Percentiles rank a stretch among this genome's conserved stretches.
Conservation (phyloP, 306 rosid species). For the Urtica urens region DNA sequence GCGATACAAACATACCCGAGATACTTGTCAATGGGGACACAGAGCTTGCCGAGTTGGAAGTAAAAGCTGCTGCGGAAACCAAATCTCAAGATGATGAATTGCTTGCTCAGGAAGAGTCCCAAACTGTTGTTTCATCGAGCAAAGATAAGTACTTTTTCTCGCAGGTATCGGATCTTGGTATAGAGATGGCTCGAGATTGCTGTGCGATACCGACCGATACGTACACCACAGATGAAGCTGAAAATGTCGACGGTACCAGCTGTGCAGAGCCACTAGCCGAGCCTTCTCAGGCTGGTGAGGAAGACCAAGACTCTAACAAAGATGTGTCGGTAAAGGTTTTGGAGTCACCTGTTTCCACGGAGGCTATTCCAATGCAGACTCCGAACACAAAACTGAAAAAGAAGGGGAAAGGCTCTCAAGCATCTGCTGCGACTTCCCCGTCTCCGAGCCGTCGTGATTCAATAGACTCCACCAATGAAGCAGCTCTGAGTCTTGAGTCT, state of each 20-base stretch:
- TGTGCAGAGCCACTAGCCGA: slow-evolving; percentile 30
- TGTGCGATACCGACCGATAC: slow-evolving; percentile 52
- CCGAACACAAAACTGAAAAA: slow-evolving; percentile 62
- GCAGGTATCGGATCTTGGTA: slow-evolving; percentile 95
- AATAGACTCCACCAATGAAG: slow-evolving; percentile 46
- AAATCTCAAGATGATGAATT: slow-evolving; percentile 51
- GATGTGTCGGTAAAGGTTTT: slow-evolving; percentile 53
- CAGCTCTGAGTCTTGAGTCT: slow-evolving; percentile 44
- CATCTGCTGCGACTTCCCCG: slow-evolving; percentile 39
- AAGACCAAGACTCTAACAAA: slow-evolving; percentile 41
- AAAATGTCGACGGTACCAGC: slow-evolving; percentile 31
- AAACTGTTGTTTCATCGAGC: slow-evolving; percentile 35
- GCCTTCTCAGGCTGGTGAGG: slow-evolving; percentile 41
- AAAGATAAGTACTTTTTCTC: slow-evolving; percentile 78
- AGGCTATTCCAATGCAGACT: slow-evolving; percentile 28
- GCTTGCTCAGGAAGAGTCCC: slow-evolving; percentile 42
- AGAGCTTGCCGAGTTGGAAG: slow-evolving; percentile 71
- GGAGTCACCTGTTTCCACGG: slow-evolving; percentile 35
- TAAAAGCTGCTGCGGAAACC: slow-evolving; percentile 68
- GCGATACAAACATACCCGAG: slow-evolving; percentile 57
- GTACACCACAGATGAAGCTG: slow-evolving; percentile 37
- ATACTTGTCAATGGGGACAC: slow-evolving; percentile 44
- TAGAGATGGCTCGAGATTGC: slow-evolving; percentile 82
- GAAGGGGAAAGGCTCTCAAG: slow-evolving; percentile 67
- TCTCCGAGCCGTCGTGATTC: slow-evolving; percentile 44